A percentile compares a stretch with the other conserved stretches of the same genome.
These are phyloP conservation scores for Monilinia polystroma DNA, from an alignment of 2,329 filamentous ascomycete genomes.

Conservation along the genomic window DNA sequence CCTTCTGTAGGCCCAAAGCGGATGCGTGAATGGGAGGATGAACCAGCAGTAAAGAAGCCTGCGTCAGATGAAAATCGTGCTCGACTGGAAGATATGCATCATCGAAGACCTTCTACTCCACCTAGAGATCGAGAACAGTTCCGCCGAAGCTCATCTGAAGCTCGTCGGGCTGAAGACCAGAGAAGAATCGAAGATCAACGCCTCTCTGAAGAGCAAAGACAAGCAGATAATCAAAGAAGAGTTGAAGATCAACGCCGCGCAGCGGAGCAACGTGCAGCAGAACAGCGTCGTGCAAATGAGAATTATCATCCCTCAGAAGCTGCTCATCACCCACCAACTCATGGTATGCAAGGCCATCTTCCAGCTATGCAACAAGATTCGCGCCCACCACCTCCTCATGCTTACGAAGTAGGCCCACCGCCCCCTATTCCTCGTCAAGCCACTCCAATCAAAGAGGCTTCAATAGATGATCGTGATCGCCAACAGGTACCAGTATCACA, in stretches of 20 bases:
- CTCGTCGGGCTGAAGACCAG: conserved; percentile 59
- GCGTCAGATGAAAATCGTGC: conserved; percentile 85
- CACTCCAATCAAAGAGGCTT: conserved; percentile 49
- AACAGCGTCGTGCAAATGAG: conserved; percentile 70
- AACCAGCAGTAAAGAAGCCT: conserved; percentile 73
- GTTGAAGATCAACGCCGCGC: conserved; percentile 58
- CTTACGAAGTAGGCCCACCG: conserved; percentile 47
- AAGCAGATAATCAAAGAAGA: conserved; percentile 43
- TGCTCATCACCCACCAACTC: conserved; percentile 75
- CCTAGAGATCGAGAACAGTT: conserved; percentile 58
- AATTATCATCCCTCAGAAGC: conserved; percentile 90
- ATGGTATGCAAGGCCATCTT: conserved; percentile 53
- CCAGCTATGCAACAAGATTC: conserved; percentile 62
- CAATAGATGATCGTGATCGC: conserved; percentile 52
- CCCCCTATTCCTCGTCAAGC: conserved; percentile 39
- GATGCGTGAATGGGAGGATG: conserved; percentile 89
- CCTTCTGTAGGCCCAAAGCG: conserved; percentile 80
- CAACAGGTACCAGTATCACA: conserved; percentile 42
- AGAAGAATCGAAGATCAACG: conserved; percentile 64
- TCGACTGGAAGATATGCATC: conserved; percentile 79
- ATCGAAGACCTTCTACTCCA: conserved; percentile 76
- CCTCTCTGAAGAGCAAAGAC: conserved; percentile 31
- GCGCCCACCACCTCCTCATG: conserved; percentile 50
- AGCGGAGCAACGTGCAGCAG: conserved; percentile 58
- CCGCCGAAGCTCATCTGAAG: conserved; percentile 76